Evolutionary conservation across 2,329 filamentous ascomycete species (phyloP).

Genomic region (Epichloe aotearoae): DNA sequence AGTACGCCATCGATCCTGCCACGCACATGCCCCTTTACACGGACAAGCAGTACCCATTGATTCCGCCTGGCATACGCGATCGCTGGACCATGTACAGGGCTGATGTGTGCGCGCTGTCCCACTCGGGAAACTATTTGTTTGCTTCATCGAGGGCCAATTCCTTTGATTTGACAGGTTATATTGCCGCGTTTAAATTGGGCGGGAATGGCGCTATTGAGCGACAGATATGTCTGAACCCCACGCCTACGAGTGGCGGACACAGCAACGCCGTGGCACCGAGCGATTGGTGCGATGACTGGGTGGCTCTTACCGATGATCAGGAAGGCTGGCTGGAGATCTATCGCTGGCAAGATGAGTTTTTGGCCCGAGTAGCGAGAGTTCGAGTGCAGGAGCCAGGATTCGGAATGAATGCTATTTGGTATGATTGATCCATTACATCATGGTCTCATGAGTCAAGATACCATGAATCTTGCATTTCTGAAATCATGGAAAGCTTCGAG

Average conservation of each 20-base stretch:
- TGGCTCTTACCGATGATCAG: constrained; percentile 83
- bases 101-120: constrained; percentile 66
- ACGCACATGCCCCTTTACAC: constrained; percentile 71
- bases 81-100: constrained; percentile 59
- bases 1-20: constrained; percentile 64
- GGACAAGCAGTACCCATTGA: constrained; percentile 60
- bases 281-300: constrained; percentile 75
- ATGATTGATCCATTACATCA: background rate
- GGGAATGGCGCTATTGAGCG: constrained; percentile 58
- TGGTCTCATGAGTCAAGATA: background rate
- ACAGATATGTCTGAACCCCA: constrained; percentile 72
- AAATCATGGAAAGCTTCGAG: too few species aligned
- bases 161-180: constrained; percentile 65
- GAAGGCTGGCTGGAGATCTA: constrained; percentile 82
- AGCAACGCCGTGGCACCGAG: constrained; percentile 79
- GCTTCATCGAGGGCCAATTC: constrained; percentile 72
- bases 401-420: constrained; percentile 92
- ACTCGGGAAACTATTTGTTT: constrained; percentile 63
- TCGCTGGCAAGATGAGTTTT: constrained; percentile 69
- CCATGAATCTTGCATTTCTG: too few species aligned
- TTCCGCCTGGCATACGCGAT: constrained; percentile 55
- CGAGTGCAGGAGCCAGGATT: constrained; percentile 80
- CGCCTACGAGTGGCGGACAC: constrained; percentile 76
- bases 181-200: constrained; percentile 63
- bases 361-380: constrained; percentile 63